Base-by-base conservation (phyloP, 768 basidiomycete species). In the Myochromella boudieri region DNA sequence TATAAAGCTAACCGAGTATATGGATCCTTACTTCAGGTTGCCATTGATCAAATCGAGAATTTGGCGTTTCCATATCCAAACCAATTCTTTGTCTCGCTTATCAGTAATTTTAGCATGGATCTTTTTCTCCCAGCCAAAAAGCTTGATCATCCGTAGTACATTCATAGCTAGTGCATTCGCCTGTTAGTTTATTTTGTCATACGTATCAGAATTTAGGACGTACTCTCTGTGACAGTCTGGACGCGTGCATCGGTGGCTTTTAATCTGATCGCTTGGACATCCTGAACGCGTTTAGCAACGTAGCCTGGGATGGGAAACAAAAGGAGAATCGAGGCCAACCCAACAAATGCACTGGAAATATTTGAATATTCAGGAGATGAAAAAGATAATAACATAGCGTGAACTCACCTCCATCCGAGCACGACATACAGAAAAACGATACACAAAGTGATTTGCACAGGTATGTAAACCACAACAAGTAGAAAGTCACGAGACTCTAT, bases 111-210 rank as follows among this genome's bases (percentile, higher is more conserved):
- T 70, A 10, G 72, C 60, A 18, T 75, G 67, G 57, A 85, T 75
- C 37, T 77, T 73, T 47, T 75, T 72, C 71, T 83, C 75, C 76
- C 86, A 78, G 6, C 74, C 86, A 54, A 89, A 87, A 32, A 87
- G 66, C 62, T 88, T 87, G 58, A 86, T 69, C 79, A 86, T 85
- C 14, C 84, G 74, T 11, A 84, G 61, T 15, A 80, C 76, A 44
- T 74, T 76, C 57, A 82, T 68, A 4, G 70, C 82, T 82, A 3
- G 26, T 29, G 62, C 68, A 18, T 61, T 67, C 31, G n/a, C 34
- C 42, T 38, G 46, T 33, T 48, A 44, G 40, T 15, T 7, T 22
- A 31, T 20, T 33, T 26, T 38, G 15, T 42, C 34, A 32, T n/a
- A 38, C 33, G 21, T 12, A 28, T 8, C 54, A n/a, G n/a, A n/a